Evolutionary conservation across 495 filamentous ascomycete species (phyloP).

Genomic region (Talaromyces nanjingensis): DNA sequence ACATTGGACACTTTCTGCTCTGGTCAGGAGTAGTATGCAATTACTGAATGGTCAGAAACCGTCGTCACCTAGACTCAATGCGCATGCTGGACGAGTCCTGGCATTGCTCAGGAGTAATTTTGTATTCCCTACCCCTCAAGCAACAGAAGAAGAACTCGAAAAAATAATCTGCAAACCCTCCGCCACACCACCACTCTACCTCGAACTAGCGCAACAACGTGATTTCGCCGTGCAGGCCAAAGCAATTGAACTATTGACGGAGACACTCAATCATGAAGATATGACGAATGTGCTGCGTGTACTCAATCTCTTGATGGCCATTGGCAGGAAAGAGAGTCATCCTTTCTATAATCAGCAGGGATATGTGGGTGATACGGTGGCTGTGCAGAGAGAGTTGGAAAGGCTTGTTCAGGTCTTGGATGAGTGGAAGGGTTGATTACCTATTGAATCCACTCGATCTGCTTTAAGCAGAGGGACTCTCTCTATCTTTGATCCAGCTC

Average conservation of each 20-base stretch:
- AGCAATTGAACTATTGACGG: not conserved
- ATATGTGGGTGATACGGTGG: not conserved
- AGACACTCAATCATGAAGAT: not conserved
- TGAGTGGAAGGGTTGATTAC: not conserved
- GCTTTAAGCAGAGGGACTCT: no score
- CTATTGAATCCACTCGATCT: no score
- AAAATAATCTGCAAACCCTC: not conserved
- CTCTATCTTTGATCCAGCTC: no score
- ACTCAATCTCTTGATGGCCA: not conserved
- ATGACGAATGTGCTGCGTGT: not conserved
- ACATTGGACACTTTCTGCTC: no score
- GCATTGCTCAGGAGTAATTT: not conserved
- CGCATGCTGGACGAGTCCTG: no score
- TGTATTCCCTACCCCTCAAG: not conserved
- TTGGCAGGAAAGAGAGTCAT: not conserved
- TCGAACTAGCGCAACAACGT: not conserved
- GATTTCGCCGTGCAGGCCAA: not conserved
- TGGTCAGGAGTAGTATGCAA: no score
- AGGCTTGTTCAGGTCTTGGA: not conserved
- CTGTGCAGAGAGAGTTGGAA: not conserved
- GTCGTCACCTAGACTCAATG: no score
- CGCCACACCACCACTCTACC: not conserved
- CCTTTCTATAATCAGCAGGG: not conserved
- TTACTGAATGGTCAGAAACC: no score
- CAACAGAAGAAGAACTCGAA: not conserved